Evolutionary conservation across 2,329 filamentous ascomycete species (phyloP), one percentile per base, ranked within the genome.

Genomic region (Diaporthe vaccinii): DNA sequence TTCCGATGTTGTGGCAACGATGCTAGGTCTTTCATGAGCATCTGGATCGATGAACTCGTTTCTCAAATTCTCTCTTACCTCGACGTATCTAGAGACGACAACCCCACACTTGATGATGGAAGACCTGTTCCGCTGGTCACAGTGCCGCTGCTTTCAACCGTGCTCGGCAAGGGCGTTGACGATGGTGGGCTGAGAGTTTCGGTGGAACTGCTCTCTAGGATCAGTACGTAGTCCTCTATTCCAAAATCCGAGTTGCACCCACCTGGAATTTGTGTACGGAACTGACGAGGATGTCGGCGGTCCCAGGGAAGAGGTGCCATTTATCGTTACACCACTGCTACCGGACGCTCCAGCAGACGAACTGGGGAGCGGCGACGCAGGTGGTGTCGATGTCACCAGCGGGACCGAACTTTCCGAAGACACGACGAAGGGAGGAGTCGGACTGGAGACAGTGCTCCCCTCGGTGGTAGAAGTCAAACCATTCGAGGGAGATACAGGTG

Each of bases 281-380:
- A 41, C 55, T 14, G 73, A 79, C 75, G 61, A 76, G 28, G 34
- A 70, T 20, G 75, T 53, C 14, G 78, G 78, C 25, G 69, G 55
- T 49, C 72, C 78, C 55, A 78, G 74, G 31, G 73, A 68, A 39
- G 77, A n/a, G 65, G 62, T 76, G 22, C 39, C 36, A 55, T 73
- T 73, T 8, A 34, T 28, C 57, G 28, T 49, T 4, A 55, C 49
- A 28, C 41, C 53, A n/a, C 41, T 76, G 55, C 25, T 51, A 20
- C 15, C 46, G 0, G 51, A n/a, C 17, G 25, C n/a, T 14, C 61
- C 67, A 49, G 74, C 59, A n/a, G 70, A 74, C 55, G 49, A 15
- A 46, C 20, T 51, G 44, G 62, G 14, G 17, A 31, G 31, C 9
- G 51, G 46, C 14, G 72, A 46, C n/a, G 49, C 41, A 53, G 55